A percentile compares a stretch with the other conserved stretches of the same genome.
These are phyloP conservation scores for Didymella segeticola DNA, from an alignment of 2,329 filamentous ascomycete species.

Conservation along the genomic window DNA sequence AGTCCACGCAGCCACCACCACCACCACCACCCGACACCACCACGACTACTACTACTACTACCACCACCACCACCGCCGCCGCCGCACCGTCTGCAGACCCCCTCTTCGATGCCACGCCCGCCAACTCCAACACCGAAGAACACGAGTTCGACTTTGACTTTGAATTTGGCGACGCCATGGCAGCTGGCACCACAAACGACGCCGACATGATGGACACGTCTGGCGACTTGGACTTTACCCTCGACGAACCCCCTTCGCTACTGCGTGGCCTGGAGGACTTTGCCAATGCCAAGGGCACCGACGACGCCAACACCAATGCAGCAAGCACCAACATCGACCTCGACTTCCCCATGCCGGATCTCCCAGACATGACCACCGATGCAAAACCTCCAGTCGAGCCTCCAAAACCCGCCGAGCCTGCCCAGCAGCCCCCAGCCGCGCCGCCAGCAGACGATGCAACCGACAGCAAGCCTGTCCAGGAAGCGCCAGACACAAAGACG, in stretches of 20 bases:
- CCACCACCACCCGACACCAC: conserved; percentile 24
- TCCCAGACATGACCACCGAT: conserved; percentile 31
- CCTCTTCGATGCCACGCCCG: conserved; percentile 41
- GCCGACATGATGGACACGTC: conserved; percentile 38
- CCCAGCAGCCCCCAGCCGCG: conserved; percentile 1
- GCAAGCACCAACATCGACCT: conserved; percentile 30
- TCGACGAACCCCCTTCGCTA: conserved; percentile 42
- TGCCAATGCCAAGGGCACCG: conserved; percentile 42
- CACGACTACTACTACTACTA: too few relatives aligned
- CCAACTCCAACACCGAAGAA: conserved; percentile 24
- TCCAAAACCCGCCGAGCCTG: conserved; percentile 13
- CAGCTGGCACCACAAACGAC: conserved; percentile 23
- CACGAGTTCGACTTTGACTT: conserved; percentile 52
- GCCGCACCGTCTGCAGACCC: conserved; percentile 30
- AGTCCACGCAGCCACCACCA: conserved; percentile 19
- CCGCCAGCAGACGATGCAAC: conserved; percentile 1
- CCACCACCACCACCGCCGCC: conserved; percentile 24
- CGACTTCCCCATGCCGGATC: conserved; percentile 43
- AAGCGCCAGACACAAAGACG: conserved; percentile 7
- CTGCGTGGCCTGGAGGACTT: conserved; percentile 48
- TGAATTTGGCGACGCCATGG: conserved; percentile 44
- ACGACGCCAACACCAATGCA: conserved; percentile 22
- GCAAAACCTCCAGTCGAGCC: conserved; percentile 15
- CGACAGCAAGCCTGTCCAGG: conserved; percentile 7
- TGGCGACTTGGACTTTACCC: conserved; percentile 40